phyloP scores from a whole-genome alignment of 2,329 filamentous ascomycete species.

The Stemphylium vesicarium region DNA sequence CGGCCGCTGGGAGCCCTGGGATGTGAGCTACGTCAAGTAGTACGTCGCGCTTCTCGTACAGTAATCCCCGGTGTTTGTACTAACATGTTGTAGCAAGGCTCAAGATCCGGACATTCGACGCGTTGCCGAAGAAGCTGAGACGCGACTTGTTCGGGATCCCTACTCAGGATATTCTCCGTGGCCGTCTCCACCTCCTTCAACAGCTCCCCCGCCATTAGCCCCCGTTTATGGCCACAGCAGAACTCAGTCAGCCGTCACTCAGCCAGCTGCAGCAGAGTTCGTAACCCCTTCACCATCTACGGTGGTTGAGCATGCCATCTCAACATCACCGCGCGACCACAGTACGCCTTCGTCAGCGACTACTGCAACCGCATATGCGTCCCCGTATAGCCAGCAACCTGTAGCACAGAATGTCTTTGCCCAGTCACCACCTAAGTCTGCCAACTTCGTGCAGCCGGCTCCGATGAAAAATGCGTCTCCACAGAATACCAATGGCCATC shows the following conservation, averaged over 20 bases:
- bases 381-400: constrained; percentile 17
- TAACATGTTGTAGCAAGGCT: constrained; percentile 29
- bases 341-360: constrained; percentile 4
- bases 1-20: constrained; percentile 41
- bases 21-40: constrained; percentile 39
- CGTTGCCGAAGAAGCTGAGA: constrained; percentile 38
- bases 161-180: constrained; percentile 29
- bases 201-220: constrained; percentile 4
- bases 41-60: constrained; percentile 17
- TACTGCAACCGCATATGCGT: constrained; percentile 12
- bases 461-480: background rate
- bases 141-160: constrained; percentile 23
- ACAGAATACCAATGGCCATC: background rate
- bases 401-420: background rate
- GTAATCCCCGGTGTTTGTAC: background rate
- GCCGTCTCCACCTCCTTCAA: constrained; percentile 26
- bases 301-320: constrained; percentile 1
- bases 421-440: background rate
- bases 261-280: background rate
- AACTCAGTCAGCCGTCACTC: constrained; percentile 13
- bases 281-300: constrained; percentile 15
- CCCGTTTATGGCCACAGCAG: background rate
- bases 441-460: background rate
- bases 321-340: constrained; percentile 6
- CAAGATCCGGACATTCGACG: constrained; percentile 38